Evolutionary conservation across 2,329 filamentous ascomycete genomes (phyloP).

Genomic region (Penicillium sp.): DNA sequence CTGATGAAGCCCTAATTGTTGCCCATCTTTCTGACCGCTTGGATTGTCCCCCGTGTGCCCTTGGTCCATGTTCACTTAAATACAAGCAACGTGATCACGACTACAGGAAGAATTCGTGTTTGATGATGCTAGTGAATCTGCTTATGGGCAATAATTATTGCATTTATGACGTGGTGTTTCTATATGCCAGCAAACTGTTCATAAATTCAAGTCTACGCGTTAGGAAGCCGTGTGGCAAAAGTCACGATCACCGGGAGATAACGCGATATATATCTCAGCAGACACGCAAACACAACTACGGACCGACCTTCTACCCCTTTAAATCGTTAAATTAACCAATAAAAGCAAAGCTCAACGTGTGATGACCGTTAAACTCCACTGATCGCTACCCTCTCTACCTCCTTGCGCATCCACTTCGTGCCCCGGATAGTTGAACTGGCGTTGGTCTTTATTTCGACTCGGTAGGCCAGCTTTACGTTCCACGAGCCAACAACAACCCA

Average conservation of each 20-base stretch:
- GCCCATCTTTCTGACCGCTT: neutral
- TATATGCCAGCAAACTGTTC: neutral
- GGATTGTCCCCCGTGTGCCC: neutral
- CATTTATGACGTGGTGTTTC: neutral
- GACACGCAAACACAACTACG: neutral
- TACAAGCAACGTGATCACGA: neutral
- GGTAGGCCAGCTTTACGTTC: neutral
- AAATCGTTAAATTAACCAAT: neutral
- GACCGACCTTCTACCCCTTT: neutral
- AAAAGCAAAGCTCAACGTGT: neutral
- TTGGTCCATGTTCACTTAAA: neutral
- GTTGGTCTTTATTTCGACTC: neutral
- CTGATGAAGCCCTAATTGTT: neutral
- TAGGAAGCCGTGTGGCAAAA: neutral
- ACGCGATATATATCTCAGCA: neutral
- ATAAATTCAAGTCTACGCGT: neutral
- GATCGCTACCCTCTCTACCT: constrained; percentile 3
- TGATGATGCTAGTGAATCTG: neutral
- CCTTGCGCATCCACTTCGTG: neutral
- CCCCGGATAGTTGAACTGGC: neutral
- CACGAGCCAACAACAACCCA: neutral
- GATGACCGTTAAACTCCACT: neutral
- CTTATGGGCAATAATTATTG: neutral
- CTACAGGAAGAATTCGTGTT: neutral
- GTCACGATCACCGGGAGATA: neutral